Evolutionary conservation across 2,329 filamentous ascomycete species (phyloP), one percentile per base, ranked within the genome.

Genomic region (Cytospora leucostoma): DNA sequence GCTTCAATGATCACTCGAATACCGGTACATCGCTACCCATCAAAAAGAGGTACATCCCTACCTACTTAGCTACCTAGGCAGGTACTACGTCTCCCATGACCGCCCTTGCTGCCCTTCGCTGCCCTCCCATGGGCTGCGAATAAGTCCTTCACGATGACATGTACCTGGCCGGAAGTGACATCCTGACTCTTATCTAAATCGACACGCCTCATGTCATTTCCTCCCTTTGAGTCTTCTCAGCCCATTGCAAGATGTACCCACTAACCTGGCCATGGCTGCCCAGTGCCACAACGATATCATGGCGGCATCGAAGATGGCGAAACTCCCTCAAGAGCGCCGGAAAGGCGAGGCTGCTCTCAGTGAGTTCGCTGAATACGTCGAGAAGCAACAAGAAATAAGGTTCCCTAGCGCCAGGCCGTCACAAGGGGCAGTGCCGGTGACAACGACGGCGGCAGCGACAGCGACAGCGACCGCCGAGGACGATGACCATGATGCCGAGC

Each of bases 291-390:
- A 27, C 59, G 70, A 70, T 69, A 77, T 60, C 66, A 88, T 88
- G 85, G 77, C 84, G 51, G 77, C 72, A 37, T 54, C 37, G 62
- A 85, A 82, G 77, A 70, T 78, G 69, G 74, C 77, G 64, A 91
- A 88, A 75, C 84, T 88, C 64, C 83, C 86, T 49, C 88, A 92
- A 72, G 93, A 97, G 77, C 86, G 90, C 76, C 89, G 92, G 69
- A 92, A 91, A 78, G 93, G 93, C 69, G 93, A 97, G 79, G 87
- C 91, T 66, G 93, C 94, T 13, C 84, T 99, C 62, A 95, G 91
- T 79, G 95, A 98, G 71, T 99, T 99, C 74, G 93, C 93, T 75
- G 95, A 99, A 72, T 98, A 97, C 72, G 95, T 97, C 68, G 93
- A 98, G 76, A 90, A 93, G 74, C 93, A 98, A 75, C 95, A 98